A percentile compares a stretch with the other conserved stretches of the same genome.
Conservation (phyloP, 495 filamentous ascomycete genomes). For the Aspergillus hancockii region DNA sequence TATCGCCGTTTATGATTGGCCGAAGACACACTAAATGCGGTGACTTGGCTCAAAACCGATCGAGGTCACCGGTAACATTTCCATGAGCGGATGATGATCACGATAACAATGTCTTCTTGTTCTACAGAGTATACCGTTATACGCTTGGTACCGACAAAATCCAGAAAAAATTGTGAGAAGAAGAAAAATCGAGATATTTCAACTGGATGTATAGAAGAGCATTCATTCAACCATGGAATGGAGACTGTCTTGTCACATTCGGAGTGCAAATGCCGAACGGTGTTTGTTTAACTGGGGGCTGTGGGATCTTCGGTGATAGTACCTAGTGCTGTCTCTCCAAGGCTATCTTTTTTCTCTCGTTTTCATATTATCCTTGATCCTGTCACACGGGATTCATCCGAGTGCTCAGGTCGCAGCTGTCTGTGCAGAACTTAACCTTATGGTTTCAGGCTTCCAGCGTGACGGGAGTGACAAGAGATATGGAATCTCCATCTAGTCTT, state of each 20-base stretch:
- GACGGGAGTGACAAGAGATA: too few species aligned
- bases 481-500: too few species aligned
- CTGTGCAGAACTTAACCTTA: not conserved
- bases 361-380: conserved; percentile 3
- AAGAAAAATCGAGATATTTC: too few species aligned
- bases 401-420: conserved; percentile 18
- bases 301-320: not conserved
- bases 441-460: not conserved
- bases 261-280: conserved; percentile 2
- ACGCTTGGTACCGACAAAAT: not conserved
- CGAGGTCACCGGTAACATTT: not conserved
- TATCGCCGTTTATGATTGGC: not conserved
- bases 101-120: not conserved
- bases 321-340: not conserved
- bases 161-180: not conserved
- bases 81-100: not conserved
- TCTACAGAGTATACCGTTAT: not conserved
- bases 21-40: not conserved
- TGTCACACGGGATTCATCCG: conserved; percentile 5
- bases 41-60: not conserved
- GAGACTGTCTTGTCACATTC: not conserved
- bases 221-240: too few species aligned
- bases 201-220: not conserved
- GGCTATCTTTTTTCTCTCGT: not conserved
- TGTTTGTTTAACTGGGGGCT: conserved; percentile 1